Evolutionary conservation across 2,329 filamentous ascomycete genomes (phyloP).

Genomic region (Leptographium wingfieldii): DNA sequence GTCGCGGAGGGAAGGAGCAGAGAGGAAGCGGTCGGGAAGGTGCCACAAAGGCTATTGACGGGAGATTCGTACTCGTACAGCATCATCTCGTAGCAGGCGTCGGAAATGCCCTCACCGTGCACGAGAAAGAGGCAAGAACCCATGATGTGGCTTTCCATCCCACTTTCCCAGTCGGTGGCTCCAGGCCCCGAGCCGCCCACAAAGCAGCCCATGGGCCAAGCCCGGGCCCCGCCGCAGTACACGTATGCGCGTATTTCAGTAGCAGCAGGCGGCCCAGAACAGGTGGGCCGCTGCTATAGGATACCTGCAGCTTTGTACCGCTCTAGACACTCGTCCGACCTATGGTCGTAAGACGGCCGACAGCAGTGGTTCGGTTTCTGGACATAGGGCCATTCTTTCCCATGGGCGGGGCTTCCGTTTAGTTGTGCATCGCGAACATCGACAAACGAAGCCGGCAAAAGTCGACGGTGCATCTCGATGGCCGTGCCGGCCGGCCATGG

Average conservation of each 20-base stretch:
- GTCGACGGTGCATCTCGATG: conserved; percentile 2
- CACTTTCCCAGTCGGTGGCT: background rate
- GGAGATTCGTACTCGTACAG: background rate
- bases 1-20: background rate
- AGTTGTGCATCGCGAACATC: background rate
- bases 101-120: background rate
- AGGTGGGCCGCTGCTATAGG: background rate
- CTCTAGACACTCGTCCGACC: background rate
- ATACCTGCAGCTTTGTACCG: background rate
- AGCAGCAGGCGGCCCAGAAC: background rate
- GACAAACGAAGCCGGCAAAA: background rate
- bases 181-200: background rate
- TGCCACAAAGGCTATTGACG: background rate
- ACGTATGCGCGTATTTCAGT: background rate
- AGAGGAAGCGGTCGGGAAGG: background rate
- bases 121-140: background rate
- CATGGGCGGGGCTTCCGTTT: background rate
- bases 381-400: background rate
- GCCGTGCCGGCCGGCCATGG: background rate
- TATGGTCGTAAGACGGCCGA: conserved; percentile 2
- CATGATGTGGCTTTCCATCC: background rate
- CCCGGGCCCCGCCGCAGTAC: background rate
- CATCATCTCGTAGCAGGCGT: background rate
- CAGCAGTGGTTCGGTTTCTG: conserved; percentile 1
- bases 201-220: background rate